Evolutionary conservation across 352 stramenopile species (phyloP).

Genomic region (Phytopythium cucurbitacearum): DNA sequence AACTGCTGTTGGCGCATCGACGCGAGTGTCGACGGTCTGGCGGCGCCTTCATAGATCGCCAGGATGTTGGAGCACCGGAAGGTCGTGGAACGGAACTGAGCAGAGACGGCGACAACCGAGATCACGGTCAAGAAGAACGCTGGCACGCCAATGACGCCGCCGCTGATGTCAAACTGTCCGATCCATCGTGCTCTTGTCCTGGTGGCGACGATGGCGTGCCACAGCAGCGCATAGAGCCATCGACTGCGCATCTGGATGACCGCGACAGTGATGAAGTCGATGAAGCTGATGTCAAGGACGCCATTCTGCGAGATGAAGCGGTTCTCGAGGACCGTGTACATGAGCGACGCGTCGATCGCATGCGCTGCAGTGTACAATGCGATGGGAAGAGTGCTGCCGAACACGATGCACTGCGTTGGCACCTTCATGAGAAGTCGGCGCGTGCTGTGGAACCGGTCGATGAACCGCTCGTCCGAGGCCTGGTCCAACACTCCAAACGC

Average conservation of each 20-base stretch:
- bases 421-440: conserved; percentile 31
- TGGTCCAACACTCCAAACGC: conserved; percentile 5
- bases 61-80: conserved; percentile 16
- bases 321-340: conserved; percentile 26
- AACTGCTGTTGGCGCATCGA: conserved; percentile 7
- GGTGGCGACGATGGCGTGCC: conserved; percentile 16
- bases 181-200: conserved; percentile 13
- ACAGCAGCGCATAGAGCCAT: conserved; percentile 29
- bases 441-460: conserved; percentile 6
- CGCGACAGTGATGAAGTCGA: conserved; percentile 22
- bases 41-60: not conserved
- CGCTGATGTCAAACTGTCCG: conserved; percentile 4
- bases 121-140: conserved; percentile 32
- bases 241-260: conserved; percentile 41
- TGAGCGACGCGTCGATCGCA: conserved; percentile 31
- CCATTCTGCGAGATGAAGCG: conserved; percentile 27
- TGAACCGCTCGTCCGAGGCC: not conserved
- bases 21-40: not conserved
- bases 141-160: conserved; percentile 21
- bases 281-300: conserved; percentile 16
- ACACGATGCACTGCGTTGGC: conserved; percentile 45
- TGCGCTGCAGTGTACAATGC: conserved; percentile 41
- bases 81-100: conserved; percentile 23
- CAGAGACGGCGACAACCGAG: conserved; percentile 21
- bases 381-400: conserved; percentile 38